Evolutionary conservation across 495 filamentous ascomycete genomes (phyloP).

Genomic region (Xylaria cubensis): DNA sequence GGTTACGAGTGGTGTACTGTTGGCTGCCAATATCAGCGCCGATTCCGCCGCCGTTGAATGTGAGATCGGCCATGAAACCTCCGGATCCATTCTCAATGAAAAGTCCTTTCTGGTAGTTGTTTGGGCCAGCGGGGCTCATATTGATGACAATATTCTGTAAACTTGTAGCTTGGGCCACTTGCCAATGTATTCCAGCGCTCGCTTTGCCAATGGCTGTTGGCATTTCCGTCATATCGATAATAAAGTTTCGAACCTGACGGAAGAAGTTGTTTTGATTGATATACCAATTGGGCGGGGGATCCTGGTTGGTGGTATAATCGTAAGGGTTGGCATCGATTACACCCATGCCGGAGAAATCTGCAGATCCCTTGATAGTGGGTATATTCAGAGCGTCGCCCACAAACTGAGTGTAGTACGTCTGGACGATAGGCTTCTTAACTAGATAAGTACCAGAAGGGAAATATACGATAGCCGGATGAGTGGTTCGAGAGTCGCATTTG

Average conservation of each 20-base stretch:
- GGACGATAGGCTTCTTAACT: slow-evolving; percentile 70
- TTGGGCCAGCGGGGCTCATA: slow-evolving; percentile 77
- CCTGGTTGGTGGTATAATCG: slow-evolving; percentile 44
- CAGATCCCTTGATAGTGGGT: slow-evolving; percentile 78
- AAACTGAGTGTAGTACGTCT: slow-evolving; percentile 83
- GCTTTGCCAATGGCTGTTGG: slow-evolving; percentile 50
- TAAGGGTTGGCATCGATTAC: slow-evolving; percentile 94
- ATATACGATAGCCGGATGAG: slow-evolving; percentile 75
- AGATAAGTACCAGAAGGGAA: slow-evolving; percentile 82
- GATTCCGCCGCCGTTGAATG: slow-evolving; percentile 85
- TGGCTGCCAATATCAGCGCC: slow-evolving; percentile 91
- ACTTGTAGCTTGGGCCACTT: slow-evolving; percentile 93
- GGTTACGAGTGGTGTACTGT: slow-evolving; percentile 92
- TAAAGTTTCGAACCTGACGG: slow-evolving; percentile 92
- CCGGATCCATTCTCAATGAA: slow-evolving; percentile 98
- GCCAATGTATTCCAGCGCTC: slow-evolving; percentile 94
- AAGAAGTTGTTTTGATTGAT: slow-evolving; percentile 99
- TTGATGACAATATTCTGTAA: slow-evolving; percentile 90
- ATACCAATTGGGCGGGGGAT: slow-evolving; percentile 66
- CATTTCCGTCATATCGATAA: slow-evolving; percentile 82
- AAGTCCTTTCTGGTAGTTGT: slow-evolving; percentile 84
- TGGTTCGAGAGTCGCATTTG: slow-evolving; percentile 83
- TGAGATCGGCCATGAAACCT: slow-evolving; percentile 86
- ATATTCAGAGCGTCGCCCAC: slow-evolving; percentile 72
- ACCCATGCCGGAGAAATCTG: slow-evolving; percentile 80